Conservation (phyloP, 2,329 filamentous ascomycete species). For the Pyricularia sp. region DNA sequence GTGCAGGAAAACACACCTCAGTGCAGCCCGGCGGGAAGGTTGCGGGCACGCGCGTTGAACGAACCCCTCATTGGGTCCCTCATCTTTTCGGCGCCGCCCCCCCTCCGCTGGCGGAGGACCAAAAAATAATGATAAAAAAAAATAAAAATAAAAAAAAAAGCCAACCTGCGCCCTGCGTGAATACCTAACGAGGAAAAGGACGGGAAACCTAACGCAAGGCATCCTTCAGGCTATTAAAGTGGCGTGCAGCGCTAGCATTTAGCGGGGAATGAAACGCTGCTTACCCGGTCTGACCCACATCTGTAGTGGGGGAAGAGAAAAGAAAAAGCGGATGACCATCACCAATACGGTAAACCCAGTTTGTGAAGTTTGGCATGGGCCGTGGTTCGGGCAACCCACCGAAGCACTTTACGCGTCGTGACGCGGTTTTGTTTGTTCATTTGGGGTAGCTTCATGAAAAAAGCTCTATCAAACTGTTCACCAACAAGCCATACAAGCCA, state of each 20-base stretch:
- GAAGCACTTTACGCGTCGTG: constrained; percentile 2
- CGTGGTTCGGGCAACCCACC: background rate
- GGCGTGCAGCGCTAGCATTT: background rate
- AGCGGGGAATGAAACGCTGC: background rate
- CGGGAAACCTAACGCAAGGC: background rate
- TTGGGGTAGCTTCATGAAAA: background rate
- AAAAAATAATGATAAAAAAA: too few species aligned
- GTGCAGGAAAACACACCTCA: background rate
- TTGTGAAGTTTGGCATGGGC: too few species aligned
- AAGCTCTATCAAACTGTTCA: too few species aligned
- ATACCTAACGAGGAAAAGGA: background rate
- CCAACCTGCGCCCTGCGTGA: background rate
- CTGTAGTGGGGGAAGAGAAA: background rate
- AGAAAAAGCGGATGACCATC: too few species aligned
- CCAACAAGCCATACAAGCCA: too few species aligned
- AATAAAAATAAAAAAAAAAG: too few species aligned
- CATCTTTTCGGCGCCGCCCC: background rate
- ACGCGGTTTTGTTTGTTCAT: background rate
- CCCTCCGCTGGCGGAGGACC: too few species aligned
- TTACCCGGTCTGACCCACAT: background rate
- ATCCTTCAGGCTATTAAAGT: background rate
- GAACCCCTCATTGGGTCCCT: background rate
- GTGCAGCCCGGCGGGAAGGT: background rate
- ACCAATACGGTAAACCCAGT: background rate
- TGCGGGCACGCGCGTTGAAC: background rate